These are phyloP conservation scores for Xylaria acuta DNA, from an alignment of 495 filamentous ascomycete genomes.

Conservation along the genomic window DNA sequence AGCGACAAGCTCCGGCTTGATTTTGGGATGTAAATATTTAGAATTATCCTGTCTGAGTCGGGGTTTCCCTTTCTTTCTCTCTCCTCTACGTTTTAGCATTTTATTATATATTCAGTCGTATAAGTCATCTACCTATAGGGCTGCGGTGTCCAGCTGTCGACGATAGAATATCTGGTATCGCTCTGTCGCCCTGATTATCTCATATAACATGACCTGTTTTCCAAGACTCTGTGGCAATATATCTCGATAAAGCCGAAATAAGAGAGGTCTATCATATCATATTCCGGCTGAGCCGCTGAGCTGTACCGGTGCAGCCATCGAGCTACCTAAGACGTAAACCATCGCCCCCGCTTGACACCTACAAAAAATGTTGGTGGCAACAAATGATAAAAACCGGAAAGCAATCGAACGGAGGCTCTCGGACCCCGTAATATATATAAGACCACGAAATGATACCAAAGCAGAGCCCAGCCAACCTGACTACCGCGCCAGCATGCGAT, in stretches of 20 bases:
- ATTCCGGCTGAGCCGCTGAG: neutral
- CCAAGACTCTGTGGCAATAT: neutral
- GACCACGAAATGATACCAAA: neutral
- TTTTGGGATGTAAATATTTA: neutral
- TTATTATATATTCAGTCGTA: neutral
- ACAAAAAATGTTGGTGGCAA: neutral
- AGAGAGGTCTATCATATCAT: neutral
- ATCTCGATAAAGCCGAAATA: neutral
- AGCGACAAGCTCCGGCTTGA: neutral
- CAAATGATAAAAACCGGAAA: neutral
- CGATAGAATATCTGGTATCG: neutral
- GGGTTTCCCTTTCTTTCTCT: neutral
- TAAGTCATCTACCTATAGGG: neutral
- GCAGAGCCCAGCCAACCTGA: neutral
- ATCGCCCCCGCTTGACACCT: neutral
- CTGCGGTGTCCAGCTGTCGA: neutral
- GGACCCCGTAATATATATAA: neutral
- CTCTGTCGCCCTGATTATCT: neutral
- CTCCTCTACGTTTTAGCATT: neutral
- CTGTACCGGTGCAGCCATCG: neutral
- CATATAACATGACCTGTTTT: neutral
- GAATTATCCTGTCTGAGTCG: neutral
- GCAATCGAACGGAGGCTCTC: neutral
- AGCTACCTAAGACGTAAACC: neutral
- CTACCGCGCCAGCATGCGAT: conserved; percentile 10